Conservation (phyloP, 345 rosid genomes). For the Cardamine chenopodiifolia region DNA sequence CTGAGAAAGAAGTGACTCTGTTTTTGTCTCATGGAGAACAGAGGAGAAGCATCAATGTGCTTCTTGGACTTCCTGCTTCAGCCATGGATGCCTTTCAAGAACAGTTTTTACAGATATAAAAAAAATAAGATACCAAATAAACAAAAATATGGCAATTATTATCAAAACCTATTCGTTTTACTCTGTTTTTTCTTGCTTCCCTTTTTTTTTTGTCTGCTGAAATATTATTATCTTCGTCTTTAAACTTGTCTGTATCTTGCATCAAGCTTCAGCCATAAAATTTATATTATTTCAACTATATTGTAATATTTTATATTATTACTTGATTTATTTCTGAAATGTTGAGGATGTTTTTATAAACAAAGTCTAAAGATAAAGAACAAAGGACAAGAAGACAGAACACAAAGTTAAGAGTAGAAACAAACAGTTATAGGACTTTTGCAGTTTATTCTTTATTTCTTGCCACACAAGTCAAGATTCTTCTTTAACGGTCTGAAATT, state of each 20-base stretch:
- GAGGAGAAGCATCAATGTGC: constrained; percentile 83
- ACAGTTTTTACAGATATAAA: constrained; percentile 49
- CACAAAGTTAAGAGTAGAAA: constrained; percentile 13
- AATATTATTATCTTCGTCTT: constrained; percentile 29
- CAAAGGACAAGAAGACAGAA: constrained; percentile 21
- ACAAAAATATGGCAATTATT: constrained; percentile 19
- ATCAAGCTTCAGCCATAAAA: constrained; percentile 35
- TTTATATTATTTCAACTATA: constrained; percentile 22
- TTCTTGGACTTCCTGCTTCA: constrained; percentile 79
- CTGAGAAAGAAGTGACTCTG: constrained; percentile 85
- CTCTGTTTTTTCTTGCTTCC: constrained; percentile 21
- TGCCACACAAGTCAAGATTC: constrained; percentile 63
- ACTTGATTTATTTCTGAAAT: constrained; percentile 9
- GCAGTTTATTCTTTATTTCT: constrained; percentile 16
- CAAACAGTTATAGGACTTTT: neutral
- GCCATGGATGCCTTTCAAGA: constrained; percentile 76
- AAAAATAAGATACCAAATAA: neutral
- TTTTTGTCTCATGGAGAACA: constrained; percentile 83
- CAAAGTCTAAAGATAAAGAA: constrained; percentile 8
- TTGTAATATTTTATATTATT: constrained; percentile 2
- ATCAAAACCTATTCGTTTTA: constrained; percentile 28
- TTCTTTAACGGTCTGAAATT: constrained; percentile 75
- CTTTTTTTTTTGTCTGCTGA: neutral
- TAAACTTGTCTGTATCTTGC: constrained; percentile 39
- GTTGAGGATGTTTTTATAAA: neutral